Evolutionary conservation across 495 filamentous ascomycete genomes (phyloP), one percentile per base, ranked within the genome.

Genomic region (Xylaria flabelliformis): DNA sequence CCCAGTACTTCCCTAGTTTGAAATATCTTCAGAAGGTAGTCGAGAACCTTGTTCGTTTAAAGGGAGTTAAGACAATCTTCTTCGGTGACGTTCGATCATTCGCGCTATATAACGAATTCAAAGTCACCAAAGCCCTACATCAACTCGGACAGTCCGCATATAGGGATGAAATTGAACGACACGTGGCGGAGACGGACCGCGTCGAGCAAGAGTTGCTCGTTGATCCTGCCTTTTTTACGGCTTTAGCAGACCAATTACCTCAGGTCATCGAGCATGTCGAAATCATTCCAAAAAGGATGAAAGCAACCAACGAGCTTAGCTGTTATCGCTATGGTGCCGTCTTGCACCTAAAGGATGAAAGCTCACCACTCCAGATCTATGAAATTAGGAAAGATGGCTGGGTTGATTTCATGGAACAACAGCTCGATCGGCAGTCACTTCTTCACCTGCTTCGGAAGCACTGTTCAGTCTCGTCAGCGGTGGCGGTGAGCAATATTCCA

Each of bases 251-350:
- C 21, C 64, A 21, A 12, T 50, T 62, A 4, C 71, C 71, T 29
- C 26, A 69, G n/a, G 64, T 59, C n/a, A 39, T 73, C 51, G 44
- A 67, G 55, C 74, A 75, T 56, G 67, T 75, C n/a, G 72, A 75
- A 41, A 71, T 75, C 26, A 39, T 75, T 17, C 72, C 74, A 10
- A 75, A 75, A 56, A 75, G 55, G 39, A 75, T 75, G 74, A 41
- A 62, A 39, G 72, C 74, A 17, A 74, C 72, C 39, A 75, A 75
- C 34, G 72, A 75, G 46, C 62, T 75, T 12, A 74, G 72, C 42
- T 55, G 56, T 21, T 75, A 75, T 59, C 72, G 74, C 6, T 75
- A 75, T 65, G 72, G 48, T n/a, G 74, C 74, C 21, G 53, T 75
- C 3, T 19, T 75, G 13, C 66, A 75, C 19, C 6, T 67, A 4